Conservation (phyloP, 768 basidiomycete genomes). For the Leucosporidium creatinivorum region DNA sequence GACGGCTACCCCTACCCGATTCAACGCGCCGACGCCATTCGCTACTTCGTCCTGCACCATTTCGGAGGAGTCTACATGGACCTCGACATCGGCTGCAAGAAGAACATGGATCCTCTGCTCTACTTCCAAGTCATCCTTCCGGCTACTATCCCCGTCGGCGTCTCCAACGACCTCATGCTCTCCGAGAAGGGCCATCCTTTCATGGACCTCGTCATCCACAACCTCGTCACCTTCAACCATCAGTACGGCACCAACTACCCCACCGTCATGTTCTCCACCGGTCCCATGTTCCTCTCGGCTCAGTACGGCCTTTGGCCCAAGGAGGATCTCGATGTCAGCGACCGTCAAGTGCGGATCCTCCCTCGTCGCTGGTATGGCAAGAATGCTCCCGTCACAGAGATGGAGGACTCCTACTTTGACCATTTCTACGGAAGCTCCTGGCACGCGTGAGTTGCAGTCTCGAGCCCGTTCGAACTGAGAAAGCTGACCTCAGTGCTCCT, state of each 20-base stretch:
- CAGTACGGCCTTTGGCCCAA: slow-evolving; percentile 77
- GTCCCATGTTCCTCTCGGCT: slow-evolving; percentile 95
- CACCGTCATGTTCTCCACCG: slow-evolving; percentile 99
- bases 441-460: slow-evolving; percentile 68
- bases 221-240: slow-evolving; percentile 83
- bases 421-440: slow-evolving; percentile 97
- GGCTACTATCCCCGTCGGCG: slow-evolving; percentile 91
- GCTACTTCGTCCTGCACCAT: slow-evolving; percentile 93
- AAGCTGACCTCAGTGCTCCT: not conserved
- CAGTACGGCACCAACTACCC: slow-evolving; percentile 94
- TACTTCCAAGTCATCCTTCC: slow-evolving; percentile 79
- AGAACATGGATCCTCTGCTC: slow-evolving; percentile 76
- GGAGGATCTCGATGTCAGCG: slow-evolving; percentile 15
- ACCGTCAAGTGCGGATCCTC: slow-evolving; percentile 61
- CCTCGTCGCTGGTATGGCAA: slow-evolving; percentile 98
- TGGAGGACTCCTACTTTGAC: slow-evolving; percentile 87
- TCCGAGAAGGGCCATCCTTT: slow-evolving; percentile 76
- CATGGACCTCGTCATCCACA: slow-evolving; percentile 86
- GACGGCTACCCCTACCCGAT: slow-evolving; percentile 59
- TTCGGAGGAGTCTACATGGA: slow-evolving; percentile 95
- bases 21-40: slow-evolving; percentile 84
- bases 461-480: no score
- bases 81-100: slow-evolving; percentile 87
- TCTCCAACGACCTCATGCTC: slow-evolving; percentile 96
- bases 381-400: slow-evolving; percentile 73